These are phyloP conservation scores for Penicillium sp. DNA, from an alignment of 2,329 filamentous ascomycete genomes.

Conservation along the genomic window DNA sequence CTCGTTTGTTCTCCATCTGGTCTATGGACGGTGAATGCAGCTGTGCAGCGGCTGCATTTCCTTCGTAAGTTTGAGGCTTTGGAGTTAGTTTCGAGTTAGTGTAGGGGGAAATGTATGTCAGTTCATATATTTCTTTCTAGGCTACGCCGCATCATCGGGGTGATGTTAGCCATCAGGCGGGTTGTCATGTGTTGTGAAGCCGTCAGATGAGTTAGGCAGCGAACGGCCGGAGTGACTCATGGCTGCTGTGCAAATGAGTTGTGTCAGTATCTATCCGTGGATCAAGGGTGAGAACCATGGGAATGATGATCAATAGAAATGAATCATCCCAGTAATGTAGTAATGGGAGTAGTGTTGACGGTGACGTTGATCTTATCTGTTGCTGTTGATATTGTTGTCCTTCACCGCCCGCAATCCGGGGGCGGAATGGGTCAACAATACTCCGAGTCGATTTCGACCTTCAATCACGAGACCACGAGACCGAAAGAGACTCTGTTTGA, in stretches of 20 bases:
- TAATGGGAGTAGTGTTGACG: neutral
- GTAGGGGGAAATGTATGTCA: neutral
- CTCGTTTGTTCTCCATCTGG: slow-evolving; percentile 21
- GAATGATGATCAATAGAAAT: neutral
- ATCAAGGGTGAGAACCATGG: neutral
- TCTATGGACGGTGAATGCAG: neutral
- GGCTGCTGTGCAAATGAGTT: too few relatives aligned
- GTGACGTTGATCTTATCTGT: neutral
- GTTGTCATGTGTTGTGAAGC: slow-evolving; percentile 22
- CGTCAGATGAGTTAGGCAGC: slow-evolving; percentile 19
- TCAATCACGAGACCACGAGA: neutral
- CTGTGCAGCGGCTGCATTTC: slow-evolving; percentile 1
- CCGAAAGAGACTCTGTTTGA: too few relatives aligned
- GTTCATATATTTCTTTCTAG: neutral
- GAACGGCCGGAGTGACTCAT: slow-evolving; percentile 15
- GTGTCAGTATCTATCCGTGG: neutral
- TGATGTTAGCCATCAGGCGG: slow-evolving; percentile 24
- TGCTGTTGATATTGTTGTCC: too few relatives aligned
- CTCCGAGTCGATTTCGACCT: neutral
- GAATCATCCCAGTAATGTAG: too few relatives aligned
- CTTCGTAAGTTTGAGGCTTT: neutral
- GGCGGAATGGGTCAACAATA: neutral
- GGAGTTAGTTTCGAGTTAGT: neutral
- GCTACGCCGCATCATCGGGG: neutral
- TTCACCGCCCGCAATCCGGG: neutral